Evolutionary conservation across 352 stramenopile genomes (phyloP).

Genomic region (Phytophthora colocasiae): DNA sequence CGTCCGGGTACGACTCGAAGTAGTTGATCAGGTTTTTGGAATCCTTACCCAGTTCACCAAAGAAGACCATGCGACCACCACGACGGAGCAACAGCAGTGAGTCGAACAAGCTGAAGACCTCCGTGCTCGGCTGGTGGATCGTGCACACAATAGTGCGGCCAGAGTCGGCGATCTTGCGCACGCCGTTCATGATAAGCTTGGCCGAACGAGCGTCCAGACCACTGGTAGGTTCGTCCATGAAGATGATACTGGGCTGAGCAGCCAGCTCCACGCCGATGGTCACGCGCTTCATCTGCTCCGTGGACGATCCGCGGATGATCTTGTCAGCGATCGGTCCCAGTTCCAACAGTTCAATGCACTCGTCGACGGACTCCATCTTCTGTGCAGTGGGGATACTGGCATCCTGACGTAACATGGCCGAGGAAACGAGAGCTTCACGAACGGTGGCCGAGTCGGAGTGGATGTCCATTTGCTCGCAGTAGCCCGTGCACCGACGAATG

Average conservation of each 20-base stretch:
- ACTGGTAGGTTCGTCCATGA: constrained; percentile 90
- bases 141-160: constrained; percentile 89
- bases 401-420: constrained; percentile 76
- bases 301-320: constrained; percentile 62
- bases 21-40: constrained; percentile 59
- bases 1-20: constrained; percentile 48
- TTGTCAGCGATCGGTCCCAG: constrained; percentile 53
- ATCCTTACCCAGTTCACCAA: constrained; percentile 58
- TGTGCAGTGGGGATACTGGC: constrained; percentile 36
- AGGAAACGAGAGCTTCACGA: constrained; percentile 92
- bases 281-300: constrained; percentile 68
- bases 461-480: constrained; percentile 91
- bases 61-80: constrained; percentile 61
- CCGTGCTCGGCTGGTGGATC: constrained; percentile 91
- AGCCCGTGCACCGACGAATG: constrained; percentile 56
- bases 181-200: constrained; percentile 87
- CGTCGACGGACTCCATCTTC: constrained; percentile 55
- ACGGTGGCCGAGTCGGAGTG: constrained; percentile 90
- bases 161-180: constrained; percentile 85
- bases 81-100: constrained; percentile 79
- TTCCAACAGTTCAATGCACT: constrained; percentile 61
- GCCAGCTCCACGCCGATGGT: constrained; percentile 93
- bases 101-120: constrained; percentile 92
- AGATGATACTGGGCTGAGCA: constrained; percentile 83
- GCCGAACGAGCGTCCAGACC: constrained; percentile 87